Conservation (phyloP, 306 rosid species). For the Malus sylvestris region DNA sequence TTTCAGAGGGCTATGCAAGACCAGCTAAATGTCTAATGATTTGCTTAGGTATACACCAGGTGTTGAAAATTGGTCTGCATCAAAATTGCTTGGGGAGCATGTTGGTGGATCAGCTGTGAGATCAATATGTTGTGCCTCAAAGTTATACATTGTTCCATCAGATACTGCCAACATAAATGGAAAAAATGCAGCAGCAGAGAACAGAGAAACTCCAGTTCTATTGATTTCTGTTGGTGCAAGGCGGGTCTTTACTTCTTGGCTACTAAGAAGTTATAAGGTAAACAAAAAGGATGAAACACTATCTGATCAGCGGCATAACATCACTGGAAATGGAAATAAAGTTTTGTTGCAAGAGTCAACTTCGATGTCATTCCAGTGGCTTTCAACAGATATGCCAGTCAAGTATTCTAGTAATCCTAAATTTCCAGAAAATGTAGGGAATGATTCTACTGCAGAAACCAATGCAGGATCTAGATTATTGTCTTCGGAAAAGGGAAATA, state of each 20-base stretch:
- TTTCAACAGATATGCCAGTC: conserved; percentile 89
- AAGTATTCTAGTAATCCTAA: conserved; percentile 41
- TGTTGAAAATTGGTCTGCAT: conserved; percentile 59
- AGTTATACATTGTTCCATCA: conserved; percentile 46
- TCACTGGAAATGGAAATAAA: conserved; percentile 23
- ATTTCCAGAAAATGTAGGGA: conserved; percentile 17
- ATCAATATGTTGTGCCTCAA: conserved; percentile 71
- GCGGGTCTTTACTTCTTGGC: conserved; percentile 93
- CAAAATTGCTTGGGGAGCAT: conserved; percentile 94
- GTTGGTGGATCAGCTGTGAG: conserved; percentile 98
- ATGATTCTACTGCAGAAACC: conserved; percentile 21
- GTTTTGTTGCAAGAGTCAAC: conserved; percentile 32
- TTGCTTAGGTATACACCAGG: conserved; percentile 64
- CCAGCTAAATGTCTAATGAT: conserved; percentile 16
- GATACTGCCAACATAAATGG: conserved; percentile 13
- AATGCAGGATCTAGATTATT: conserved; percentile 28
- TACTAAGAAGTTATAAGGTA: conserved; percentile 44
- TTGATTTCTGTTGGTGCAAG: conserved; percentile 94
- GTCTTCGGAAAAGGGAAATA: conserved; percentile 31
- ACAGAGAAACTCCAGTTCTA: conserved; percentile 45
- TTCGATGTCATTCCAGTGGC: conserved; percentile 92
- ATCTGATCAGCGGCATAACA: conserved; percentile 13
- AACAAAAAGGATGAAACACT: conserved; percentile 26
- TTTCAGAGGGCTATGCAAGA: not conserved
- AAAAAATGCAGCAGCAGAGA: conserved; percentile 23